Evolutionary conservation across 805 yeast species (phyloP).

Genomic region (Torulaspora delbrueckii): DNA sequence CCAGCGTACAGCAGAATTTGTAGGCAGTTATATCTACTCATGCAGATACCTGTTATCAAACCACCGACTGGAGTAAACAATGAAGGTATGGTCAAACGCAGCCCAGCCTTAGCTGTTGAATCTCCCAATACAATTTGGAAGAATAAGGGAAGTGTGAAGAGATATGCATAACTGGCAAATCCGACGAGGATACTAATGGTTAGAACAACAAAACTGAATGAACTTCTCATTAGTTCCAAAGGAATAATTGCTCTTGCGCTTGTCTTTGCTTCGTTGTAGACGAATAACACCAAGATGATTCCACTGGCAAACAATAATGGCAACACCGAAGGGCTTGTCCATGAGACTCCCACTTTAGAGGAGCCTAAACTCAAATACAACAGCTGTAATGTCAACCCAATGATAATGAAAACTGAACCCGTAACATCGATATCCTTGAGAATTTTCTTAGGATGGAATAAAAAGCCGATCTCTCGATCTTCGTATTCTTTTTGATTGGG

Average conservation of each 20-base stretch:
- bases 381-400: conserved; percentile 34
- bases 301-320: conserved; percentile 10
- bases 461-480: not conserved
- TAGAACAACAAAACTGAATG: conserved; percentile 11
- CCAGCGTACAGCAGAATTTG: conserved; percentile 34
- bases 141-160: conserved; percentile 41
- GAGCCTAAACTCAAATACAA: conserved; percentile 15
- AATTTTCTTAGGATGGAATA: conserved; percentile 6
- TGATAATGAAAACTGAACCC: conserved; percentile 35
- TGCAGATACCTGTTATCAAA: conserved; percentile 37
- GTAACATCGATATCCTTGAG: conserved; percentile 32
- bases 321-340: conserved; percentile 9
- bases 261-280: conserved; percentile 14
- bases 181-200: conserved; percentile 37
- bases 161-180: conserved; percentile 38
- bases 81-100: conserved; percentile 41
- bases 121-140: conserved; percentile 42
- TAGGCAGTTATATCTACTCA: conserved; percentile 34
- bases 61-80: conserved; percentile 43
- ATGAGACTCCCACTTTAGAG: conserved; percentile 3
- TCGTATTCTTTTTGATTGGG: conserved; percentile 30
- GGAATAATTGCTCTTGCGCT: conserved; percentile 20
- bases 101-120: conserved; percentile 39
- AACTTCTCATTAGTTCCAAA: conserved; percentile 8
- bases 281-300: conserved; percentile 11